These are phyloP conservation scores for Ilyonectria robusta DNA, from an alignment of 2,329 filamentous ascomycete species.

Conservation along the genomic window DNA sequence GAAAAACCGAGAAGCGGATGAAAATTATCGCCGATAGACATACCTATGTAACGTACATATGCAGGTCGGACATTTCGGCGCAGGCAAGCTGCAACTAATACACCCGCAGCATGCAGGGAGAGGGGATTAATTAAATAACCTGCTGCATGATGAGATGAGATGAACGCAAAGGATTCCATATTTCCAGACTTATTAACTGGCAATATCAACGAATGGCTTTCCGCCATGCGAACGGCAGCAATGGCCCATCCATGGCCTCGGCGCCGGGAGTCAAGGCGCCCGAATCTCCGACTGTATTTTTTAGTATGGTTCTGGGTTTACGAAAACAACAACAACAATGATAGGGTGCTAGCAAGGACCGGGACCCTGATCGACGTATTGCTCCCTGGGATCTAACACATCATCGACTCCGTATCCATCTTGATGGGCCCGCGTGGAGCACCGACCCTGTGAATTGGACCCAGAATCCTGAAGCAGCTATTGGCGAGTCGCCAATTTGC, in stretches of 20 bases:
- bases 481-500: slow-evolving; percentile 16
- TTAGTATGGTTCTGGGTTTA: too few species aligned
- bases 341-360: background rate
- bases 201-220: background rate
- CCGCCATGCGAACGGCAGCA: background rate
- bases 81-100: background rate
- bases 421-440: background rate
- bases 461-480: slow-evolving; percentile 20
- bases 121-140: background rate
- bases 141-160: background rate
- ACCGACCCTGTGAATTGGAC: background rate
- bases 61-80: background rate
- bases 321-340: background rate
- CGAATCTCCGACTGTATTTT: too few species aligned
- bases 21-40: background rate
- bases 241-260: background rate
- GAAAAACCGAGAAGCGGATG: background rate
- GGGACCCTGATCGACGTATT: background rate
- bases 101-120: background rate
- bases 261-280: background rate
- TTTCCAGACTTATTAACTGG: background rate
- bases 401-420: background rate
- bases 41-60: background rate
- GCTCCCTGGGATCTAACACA: background rate
- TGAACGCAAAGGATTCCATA: background rate